A percentile compares a stretch with the other conserved stretches of the same genome.
phyloP scores from a whole-genome alignment of 441 rosid genomes.

The Pelargonium citronellum region DNA sequence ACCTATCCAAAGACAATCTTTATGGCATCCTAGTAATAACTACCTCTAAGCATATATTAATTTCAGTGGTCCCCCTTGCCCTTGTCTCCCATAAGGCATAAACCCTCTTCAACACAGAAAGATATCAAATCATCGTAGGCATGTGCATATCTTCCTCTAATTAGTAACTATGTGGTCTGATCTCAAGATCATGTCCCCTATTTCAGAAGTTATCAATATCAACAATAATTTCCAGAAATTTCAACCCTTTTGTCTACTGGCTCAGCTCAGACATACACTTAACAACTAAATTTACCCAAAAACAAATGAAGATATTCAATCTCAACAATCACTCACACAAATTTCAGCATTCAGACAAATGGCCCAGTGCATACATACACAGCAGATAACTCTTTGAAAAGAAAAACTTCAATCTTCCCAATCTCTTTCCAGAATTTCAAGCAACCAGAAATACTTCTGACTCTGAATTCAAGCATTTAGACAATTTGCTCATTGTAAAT shows the following conservation, averaged over 20 bases:
- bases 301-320: no score
- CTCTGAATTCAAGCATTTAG: no score
- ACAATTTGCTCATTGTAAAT: no score
- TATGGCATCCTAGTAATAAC: neutral
- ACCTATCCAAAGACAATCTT: neutral
- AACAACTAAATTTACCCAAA: no score
- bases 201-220: neutral
- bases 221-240: neutral
- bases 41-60: neutral
- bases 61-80: neutral
- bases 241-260: neutral
- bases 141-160: neutral
- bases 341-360: no score
- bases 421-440: no score
- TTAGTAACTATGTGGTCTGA: neutral
- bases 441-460: no score
- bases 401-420: no score
- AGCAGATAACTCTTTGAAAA: no score
- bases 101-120: neutral
- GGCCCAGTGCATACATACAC: no score
- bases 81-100: neutral
- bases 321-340: no score
- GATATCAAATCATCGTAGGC: neutral
- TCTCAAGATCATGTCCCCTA: neutral
- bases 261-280: neutral